These are phyloP conservation scores for Pseudogymnoascus sp. DNA, from an alignment of 2,329 filamentous ascomycete genomes.

Conservation along the genomic window DNA sequence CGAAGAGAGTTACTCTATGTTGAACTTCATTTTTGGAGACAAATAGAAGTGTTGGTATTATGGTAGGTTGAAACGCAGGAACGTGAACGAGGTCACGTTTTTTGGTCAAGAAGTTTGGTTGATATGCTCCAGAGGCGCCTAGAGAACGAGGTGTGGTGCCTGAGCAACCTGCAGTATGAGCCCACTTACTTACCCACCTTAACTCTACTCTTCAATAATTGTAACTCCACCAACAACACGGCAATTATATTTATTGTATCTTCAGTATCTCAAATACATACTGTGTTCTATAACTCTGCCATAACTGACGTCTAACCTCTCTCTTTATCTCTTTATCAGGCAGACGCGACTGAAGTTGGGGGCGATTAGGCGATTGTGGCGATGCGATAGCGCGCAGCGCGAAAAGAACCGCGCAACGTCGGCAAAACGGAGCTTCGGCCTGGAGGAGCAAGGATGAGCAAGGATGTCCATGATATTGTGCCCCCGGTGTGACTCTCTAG, in stretches of 20 bases:
- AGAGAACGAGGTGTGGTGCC: background rate
- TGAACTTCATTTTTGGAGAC: constrained; percentile 63
- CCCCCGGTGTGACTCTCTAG: background rate
- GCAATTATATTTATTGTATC: background rate
- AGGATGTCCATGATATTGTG: background rate
- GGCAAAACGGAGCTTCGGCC: constrained; percentile 7
- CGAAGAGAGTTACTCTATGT: constrained; percentile 56
- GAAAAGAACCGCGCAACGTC: constrained; percentile 6
- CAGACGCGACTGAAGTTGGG: background rate
- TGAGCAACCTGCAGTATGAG: background rate
- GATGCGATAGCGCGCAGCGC: background rate
- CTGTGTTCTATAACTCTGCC: background rate
- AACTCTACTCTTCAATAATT: background rate
- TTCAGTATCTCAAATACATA: background rate
- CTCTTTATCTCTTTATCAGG: background rate
- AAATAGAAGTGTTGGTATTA: background rate
- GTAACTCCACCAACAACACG: background rate
- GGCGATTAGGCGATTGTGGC: constrained; percentile 4
- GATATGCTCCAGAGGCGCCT: background rate
- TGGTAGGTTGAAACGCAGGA: background rate
- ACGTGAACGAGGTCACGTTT: constrained; percentile 1
- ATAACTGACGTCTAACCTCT: background rate
- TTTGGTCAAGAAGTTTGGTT: background rate
- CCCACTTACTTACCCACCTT: constrained; percentile 1
- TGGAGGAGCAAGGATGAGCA: background rate